These are phyloP conservation scores for Hura crepitans DNA, from an alignment of 441 rosid genomes.

Conservation along the genomic window DNA sequence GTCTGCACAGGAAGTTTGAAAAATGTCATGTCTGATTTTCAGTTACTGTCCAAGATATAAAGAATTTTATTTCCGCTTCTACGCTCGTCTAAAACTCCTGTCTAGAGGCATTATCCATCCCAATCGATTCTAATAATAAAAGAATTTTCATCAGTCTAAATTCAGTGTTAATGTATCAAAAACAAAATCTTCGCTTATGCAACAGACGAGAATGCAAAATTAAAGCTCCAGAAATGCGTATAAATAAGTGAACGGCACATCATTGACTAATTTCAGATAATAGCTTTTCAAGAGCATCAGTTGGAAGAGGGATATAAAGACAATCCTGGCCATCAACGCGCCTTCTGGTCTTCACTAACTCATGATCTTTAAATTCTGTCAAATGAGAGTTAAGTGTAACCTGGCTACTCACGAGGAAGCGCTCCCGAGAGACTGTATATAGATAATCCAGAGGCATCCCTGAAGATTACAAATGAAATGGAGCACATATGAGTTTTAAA, in stretches of 20 bases:
- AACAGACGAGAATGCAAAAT: background rate
- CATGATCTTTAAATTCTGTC: slow-evolving; percentile 92
- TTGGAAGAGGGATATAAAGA: slow-evolving; percentile 62
- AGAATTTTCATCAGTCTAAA: background rate
- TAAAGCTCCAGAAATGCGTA: background rate
- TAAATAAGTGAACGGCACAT: background rate
- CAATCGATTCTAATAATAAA: background rate
- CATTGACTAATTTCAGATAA: slow-evolving; percentile 52
- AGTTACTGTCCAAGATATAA: background rate
- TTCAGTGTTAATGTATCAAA: background rate
- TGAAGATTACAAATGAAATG: slow-evolving; percentile 26
- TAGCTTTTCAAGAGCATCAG: slow-evolving; percentile 64
- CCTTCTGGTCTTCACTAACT: slow-evolving; percentile 72
- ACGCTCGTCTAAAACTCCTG: background rate
- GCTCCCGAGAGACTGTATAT: slow-evolving; percentile 62
- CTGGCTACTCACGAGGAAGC: slow-evolving; percentile 85
- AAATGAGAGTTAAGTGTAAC: slow-evolving; percentile 82
- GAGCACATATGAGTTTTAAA: slow-evolving; percentile 3
- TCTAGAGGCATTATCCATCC: background rate
- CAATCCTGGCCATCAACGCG: slow-evolving; percentile 86
- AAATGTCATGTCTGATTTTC: background rate
- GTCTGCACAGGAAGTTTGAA: background rate
- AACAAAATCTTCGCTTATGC: background rate
- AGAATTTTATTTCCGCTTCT: too few relatives aligned
- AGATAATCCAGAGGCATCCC: slow-evolving; percentile 72